Conservation (phyloP, 345 rosid species). For the Reutealis trisperma region DNA sequence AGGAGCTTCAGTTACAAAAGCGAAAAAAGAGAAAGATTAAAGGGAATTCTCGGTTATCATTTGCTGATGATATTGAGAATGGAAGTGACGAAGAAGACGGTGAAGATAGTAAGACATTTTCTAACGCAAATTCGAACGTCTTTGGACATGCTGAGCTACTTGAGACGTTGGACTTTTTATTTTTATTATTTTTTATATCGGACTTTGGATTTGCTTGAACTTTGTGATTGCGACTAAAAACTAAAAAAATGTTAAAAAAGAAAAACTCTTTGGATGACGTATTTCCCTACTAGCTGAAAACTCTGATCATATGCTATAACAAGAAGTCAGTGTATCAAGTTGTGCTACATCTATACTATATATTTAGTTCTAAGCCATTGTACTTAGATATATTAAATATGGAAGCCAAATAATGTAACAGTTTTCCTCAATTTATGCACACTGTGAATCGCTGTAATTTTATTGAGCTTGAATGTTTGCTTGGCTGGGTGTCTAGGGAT, state of each 20-base stretch:
- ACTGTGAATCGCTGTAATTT: background rate
- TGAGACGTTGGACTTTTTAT: background rate
- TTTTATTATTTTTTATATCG: background rate
- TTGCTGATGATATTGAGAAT: conserved; percentile 78
- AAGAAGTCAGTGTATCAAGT: background rate
- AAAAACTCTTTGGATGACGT: background rate
- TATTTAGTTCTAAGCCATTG: background rate
- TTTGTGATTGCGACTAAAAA: background rate
- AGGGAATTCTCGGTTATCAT: conserved; percentile 76
- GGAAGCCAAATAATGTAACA: background rate
- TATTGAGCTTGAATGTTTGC: background rate
- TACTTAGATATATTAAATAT: background rate
- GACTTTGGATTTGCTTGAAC: background rate
- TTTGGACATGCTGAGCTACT: background rate
- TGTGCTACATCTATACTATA: background rate
- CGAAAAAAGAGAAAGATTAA: conserved; percentile 87
- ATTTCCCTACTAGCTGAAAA: background rate
- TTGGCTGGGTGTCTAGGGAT: background rate
- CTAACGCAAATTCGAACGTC: conserved; percentile 10
- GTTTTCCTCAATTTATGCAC: background rate
- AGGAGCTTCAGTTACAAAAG: conserved; percentile 81
- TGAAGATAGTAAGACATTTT: conserved; percentile 44
- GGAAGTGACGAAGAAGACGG: conserved; percentile 77
- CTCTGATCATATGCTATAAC: background rate
- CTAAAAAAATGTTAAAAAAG: too few species aligned